These are phyloP conservation scores for Cinnamomum chago DNA, from an alignment of 164 flowering plant genomes.

Conservation along the genomic window DNA sequence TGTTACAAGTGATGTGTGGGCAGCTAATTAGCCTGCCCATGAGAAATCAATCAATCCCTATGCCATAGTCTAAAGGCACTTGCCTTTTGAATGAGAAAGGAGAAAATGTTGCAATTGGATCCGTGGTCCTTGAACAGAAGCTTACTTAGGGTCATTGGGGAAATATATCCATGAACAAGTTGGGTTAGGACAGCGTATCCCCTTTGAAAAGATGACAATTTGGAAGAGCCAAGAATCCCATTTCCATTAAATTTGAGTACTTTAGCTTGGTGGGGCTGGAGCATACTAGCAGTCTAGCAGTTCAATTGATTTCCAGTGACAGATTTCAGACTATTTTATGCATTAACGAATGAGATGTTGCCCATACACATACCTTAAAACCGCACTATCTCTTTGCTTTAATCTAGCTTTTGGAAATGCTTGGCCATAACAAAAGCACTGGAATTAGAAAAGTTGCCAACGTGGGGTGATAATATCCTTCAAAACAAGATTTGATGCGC, in stretches of 20 bases:
- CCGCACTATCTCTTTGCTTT: neutral
- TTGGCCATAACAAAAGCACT: neutral
- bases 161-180: neutral
- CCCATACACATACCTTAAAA: conserved; percentile 8
- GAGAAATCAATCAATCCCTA: too few relatives aligned
- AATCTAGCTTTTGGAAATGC: too few relatives aligned
- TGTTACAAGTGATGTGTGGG: too few relatives aligned
- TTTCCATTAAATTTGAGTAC: too few relatives aligned
- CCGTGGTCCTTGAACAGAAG: conserved; percentile 9
- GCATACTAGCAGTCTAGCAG: neutral
- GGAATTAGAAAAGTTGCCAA: neutral
- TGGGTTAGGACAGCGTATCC: conserved; percentile 6
- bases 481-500: neutral
- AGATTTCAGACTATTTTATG: neutral
- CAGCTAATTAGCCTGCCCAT: too few relatives aligned
- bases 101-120: conserved; percentile 7
- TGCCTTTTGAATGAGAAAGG: neutral
- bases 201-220: neutral
- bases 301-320: neutral
- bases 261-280: neutral
- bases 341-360: neutral
- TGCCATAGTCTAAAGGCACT: conserved; percentile 1
- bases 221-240: too few relatives aligned
- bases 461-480: neutral
- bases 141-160: conserved; percentile 1